Conservation (phyloP, 208 protist genomes). For the Balamuthia mandrillaris region DNA sequence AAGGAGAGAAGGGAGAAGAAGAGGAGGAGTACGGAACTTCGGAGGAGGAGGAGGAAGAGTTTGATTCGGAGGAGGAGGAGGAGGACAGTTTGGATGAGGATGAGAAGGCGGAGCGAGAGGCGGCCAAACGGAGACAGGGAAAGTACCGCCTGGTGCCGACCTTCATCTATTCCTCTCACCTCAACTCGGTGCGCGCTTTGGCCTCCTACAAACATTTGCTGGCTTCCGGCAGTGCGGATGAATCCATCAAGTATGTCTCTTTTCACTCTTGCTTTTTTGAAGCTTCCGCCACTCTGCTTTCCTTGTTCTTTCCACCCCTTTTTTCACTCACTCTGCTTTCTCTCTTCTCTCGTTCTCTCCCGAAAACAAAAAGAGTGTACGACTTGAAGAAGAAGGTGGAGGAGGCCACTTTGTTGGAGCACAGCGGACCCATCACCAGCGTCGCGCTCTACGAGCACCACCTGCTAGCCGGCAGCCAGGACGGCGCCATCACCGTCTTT, state of each 20-base stretch:
- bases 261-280: not conserved
- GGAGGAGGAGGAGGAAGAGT: not conserved
- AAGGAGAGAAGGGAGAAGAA: not conserved
- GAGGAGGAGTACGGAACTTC: not conserved
- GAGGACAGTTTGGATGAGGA: not conserved
- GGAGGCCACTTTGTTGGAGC: not conserved
- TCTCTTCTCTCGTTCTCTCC: too few relatives aligned
- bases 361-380: not conserved
- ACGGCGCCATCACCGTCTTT: not conserved
- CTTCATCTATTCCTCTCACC: conserved; percentile 16
- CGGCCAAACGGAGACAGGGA: not conserved
- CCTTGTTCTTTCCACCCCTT: too few relatives aligned
- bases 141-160: not conserved
- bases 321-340: too few relatives aligned
- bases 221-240: conserved; percentile 4
- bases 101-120: not conserved
- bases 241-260: not conserved
- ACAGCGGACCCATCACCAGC: not conserved
- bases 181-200: not conserved
- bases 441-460: not conserved
- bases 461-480: not conserved
- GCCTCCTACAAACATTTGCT: not conserved
- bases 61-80: not conserved
- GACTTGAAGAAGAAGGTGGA: conserved; percentile 1
- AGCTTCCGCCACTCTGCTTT: too few relatives aligned